Conservation (phyloP, 768 basidiomycete species). For the Leccinum fibrillosum region DNA sequence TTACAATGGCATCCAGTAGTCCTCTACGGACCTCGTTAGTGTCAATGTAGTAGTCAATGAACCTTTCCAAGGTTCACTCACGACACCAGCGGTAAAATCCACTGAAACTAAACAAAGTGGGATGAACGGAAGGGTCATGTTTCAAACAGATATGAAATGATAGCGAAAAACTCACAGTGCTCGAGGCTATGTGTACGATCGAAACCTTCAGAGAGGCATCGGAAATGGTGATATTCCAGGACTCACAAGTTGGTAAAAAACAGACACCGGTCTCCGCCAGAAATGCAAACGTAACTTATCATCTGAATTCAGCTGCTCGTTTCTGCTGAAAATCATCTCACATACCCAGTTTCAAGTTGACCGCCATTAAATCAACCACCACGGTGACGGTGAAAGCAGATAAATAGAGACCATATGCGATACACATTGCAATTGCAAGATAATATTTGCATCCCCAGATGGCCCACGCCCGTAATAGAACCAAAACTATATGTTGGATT, state of each 20-base stretch:
- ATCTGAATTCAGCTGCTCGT: not conserved
- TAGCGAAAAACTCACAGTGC: not conserved
- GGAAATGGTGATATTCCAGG: not conserved
- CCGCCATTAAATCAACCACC: not conserved
- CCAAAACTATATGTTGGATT: conserved; percentile 4
- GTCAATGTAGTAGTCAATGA: not conserved
- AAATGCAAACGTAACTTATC: not conserved
- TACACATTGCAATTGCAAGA: not conserved
- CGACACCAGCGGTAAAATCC: not conserved
- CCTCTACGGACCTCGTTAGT: not conserved
- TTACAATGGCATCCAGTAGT: not conserved
- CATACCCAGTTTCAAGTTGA: not conserved
- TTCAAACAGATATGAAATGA: not conserved
- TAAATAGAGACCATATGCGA: conserved; percentile 5
- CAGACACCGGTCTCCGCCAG: not conserved
- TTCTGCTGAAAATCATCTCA: not conserved
- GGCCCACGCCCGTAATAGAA: conserved; percentile 17
- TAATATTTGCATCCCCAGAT: conserved; percentile 9
- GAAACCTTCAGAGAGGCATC: not conserved
- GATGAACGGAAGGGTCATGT: not conserved
- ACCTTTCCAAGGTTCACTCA: not conserved
- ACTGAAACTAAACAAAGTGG: not conserved
- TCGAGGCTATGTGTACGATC: not conserved
- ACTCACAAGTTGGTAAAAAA: not conserved
- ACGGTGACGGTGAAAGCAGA: not conserved